A percentile compares a stretch with the other conserved stretches of the same genome.
phyloP scores from a whole-genome alignment of 129 eudicot genomes.

The Glebionis coronaria region DNA sequence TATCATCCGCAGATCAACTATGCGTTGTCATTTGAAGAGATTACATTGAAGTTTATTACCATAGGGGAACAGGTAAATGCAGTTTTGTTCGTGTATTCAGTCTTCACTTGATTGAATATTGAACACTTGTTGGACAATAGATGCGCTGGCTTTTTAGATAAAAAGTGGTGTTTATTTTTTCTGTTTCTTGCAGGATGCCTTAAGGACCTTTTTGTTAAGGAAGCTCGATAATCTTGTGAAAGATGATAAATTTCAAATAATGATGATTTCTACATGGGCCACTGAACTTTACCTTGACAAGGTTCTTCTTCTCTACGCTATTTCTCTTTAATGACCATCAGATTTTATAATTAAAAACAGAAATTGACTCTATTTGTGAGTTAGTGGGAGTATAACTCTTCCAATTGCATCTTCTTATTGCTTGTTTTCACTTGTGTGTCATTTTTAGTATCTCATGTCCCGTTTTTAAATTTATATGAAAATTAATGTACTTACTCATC shows the following conservation, averaged over 20 bases:
- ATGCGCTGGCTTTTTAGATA: neutral
- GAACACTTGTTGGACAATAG: neutral
- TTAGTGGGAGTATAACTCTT: too few relatives aligned
- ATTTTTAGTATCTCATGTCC: neutral
- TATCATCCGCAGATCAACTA: constrained; percentile 72
- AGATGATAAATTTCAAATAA: constrained; percentile 88
- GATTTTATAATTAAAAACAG: neutral
- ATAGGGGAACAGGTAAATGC: constrained; percentile 78
- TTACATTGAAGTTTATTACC: constrained; percentile 87
- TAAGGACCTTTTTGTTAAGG: constrained; percentile 83
- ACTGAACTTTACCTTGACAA: constrained; percentile 92
- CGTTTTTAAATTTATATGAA: neutral
- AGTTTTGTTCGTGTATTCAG: constrained; percentile 18
- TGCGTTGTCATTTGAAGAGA: constrained; percentile 89
- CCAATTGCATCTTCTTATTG: constrained; percentile 3
- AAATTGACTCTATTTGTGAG: too few relatives aligned
- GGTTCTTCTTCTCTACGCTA: constrained; percentile 43
- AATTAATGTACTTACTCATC: constrained; percentile 4
- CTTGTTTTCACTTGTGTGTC: constrained; percentile 11
- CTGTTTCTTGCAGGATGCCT: constrained; percentile 64
- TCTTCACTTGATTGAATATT: constrained; percentile 6
- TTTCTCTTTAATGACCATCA: neutral
- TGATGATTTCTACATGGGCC: constrained; percentile 96
- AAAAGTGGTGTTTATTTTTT: neutral
- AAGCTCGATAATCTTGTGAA: constrained; percentile 80